Evolutionary conservation across 352 stramenopile genomes (phyloP), one percentile per base, ranked within the genome.

Genomic region (Globisporangium spiculum): DNA sequence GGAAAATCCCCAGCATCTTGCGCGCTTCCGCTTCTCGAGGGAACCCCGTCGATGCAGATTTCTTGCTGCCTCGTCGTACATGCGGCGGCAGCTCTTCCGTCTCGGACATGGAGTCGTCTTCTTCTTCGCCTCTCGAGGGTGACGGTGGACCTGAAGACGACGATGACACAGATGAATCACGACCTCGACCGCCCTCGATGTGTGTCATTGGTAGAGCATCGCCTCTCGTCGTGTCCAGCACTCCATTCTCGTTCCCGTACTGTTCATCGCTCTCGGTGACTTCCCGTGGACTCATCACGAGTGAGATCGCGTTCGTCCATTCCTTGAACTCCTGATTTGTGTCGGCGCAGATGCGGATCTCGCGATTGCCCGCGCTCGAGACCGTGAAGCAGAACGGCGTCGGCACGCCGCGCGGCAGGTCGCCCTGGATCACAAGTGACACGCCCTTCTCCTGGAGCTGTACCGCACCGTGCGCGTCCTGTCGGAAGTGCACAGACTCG

Each of bases 341-440:
- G 57, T 94, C 83, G 1, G 84, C 84, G 58, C 86, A 94, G 10
- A 93, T 74, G 20, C 84, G 74, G 53, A 92, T 67, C 22, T 83
- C 70, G 30, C 65, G 71, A 22, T 77, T 71, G 32, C 71, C 73
- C n/a, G 74, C 70, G 9, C 72, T 72, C 4, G 76, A 67, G 27
- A 92, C 72, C 9, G 79, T 90, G 68, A 94, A 94, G 68, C 86
- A 94, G 72, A 92, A 94, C 12, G 86, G 86, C 14, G 83, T 91
- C 9, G 86, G 86, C n/a, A 89, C 86, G 50, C 83, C 80, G 9
- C 73, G 66, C 18, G 86, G 83, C 50, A 93, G 57, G 68, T 90
- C 83, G 48, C 85, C 84, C 66, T 91, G 86, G 53, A 93, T 86
- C 46, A 91, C 82, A 6, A 94, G 70, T 44, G 82, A 80, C 8